A percentile compares a stretch with the other conserved stretches of the same genome.
Evolutionary conservation across 768 basidiomycete genomes (phyloP).

Genomic region (Rubroboletus satanas): DNA sequence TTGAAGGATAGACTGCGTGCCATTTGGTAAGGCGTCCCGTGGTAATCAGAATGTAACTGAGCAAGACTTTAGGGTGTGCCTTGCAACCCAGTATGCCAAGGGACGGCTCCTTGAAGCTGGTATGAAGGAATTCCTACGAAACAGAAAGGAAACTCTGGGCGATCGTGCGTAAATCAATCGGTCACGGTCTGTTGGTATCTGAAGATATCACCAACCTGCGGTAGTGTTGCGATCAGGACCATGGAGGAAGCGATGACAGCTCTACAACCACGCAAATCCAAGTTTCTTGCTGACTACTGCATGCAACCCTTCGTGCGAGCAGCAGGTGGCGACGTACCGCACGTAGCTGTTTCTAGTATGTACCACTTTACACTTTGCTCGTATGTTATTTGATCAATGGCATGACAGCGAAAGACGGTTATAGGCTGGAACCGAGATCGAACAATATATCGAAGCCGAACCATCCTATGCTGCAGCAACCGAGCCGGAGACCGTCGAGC

Average conservation of each 20-base stretch:
- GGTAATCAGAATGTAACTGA: not conserved
- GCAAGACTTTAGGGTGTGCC: not conserved
- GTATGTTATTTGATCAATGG: not conserved
- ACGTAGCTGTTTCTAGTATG: not conserved
- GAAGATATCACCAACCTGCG: not conserved
- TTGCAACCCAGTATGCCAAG: too few species aligned
- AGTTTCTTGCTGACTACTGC: not conserved
- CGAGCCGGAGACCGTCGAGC: not conserved
- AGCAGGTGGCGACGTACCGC: not conserved
- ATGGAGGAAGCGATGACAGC: not conserved
- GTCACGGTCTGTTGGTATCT: not conserved
- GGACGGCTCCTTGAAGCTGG: not conserved
- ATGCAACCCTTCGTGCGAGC: not conserved
- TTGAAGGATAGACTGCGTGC: not conserved
- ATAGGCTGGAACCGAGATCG: not conserved
- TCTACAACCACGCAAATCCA: not conserved
- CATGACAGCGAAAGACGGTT: not conserved
- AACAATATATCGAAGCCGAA: not conserved
- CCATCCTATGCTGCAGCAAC: not conserved
- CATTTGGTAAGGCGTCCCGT: not conserved
- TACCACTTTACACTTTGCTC: not conserved
- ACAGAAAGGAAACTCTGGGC: not conserved
- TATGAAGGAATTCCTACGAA: not conserved
- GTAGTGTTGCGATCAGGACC: not conserved
- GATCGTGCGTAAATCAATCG: not conserved